Conservation (phyloP, 495 filamentous ascomycete species). For the Talaromyces adpressus region DNA sequence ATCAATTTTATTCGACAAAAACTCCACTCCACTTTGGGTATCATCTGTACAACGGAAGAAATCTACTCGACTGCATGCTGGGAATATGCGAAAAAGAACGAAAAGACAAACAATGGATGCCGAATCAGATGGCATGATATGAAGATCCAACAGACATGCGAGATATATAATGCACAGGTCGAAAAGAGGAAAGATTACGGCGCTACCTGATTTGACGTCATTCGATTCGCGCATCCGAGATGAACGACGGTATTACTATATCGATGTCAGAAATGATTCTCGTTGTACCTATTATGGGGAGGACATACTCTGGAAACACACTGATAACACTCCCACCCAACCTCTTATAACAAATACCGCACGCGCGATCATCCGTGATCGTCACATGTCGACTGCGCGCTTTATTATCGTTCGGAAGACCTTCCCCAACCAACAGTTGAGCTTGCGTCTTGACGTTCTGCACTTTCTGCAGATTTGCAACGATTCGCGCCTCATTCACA, state of each 20-base stretch:
- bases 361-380: conserved; percentile 79
- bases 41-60: conserved; percentile 16
- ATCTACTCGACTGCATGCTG: not conserved
- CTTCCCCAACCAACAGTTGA: conserved; percentile 59
- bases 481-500: conserved; percentile 70
- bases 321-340: conserved; percentile 84
- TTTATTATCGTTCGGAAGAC: conserved; percentile 34
- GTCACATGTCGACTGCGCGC: conserved; percentile 67
- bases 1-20: not conserved
- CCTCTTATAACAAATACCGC: conserved; percentile 85
- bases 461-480: conserved; percentile 64
- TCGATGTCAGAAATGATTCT: not conserved
- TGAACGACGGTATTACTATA: conserved; percentile 63
- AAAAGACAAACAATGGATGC: conserved; percentile 13
- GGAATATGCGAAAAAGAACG: conserved; percentile 7
- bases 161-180: not conserved
- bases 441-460: conserved; percentile 66
- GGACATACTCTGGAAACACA: conserved; percentile 58
- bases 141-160: not conserved
- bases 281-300: not conserved
- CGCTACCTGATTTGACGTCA: conserved; percentile 17
- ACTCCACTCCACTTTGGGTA: conserved; percentile 25
- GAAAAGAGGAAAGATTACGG: conserved; percentile 11
- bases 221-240: conserved; percentile 65
- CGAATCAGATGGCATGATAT: conserved; percentile 2